These are phyloP conservation scores for Ustilago lituana DNA, from an alignment of 1,284 basidiomycete species.

Conservation along the genomic window DNA sequence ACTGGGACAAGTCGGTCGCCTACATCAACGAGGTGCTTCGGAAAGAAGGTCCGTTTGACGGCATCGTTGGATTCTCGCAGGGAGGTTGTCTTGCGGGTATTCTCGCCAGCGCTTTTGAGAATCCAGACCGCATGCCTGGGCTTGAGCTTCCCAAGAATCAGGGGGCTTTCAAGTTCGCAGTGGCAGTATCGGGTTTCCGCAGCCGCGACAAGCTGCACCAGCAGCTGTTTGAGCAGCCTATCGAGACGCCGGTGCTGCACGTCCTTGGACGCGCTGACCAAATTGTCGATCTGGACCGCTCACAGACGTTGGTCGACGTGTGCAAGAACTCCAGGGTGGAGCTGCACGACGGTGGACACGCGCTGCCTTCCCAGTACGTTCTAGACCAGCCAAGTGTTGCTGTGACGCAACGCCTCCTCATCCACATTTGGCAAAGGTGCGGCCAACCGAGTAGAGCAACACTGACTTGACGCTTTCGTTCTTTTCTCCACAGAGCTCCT, in stretches of 20 bases:
- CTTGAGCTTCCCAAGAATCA: slow-evolving; percentile 39
- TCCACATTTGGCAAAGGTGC: no score
- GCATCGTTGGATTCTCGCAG: slow-evolving; percentile 63
- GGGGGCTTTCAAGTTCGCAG: slow-evolving; percentile 56
- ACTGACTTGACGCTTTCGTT: not conserved
- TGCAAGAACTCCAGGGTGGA: slow-evolving; percentile 59
- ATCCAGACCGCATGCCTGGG: slow-evolving; percentile 50
- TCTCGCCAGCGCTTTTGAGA: slow-evolving; percentile 60
- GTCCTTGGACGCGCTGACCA: slow-evolving; percentile 56
- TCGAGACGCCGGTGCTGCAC: slow-evolving; percentile 59
- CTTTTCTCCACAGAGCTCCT: slow-evolving; percentile 41
- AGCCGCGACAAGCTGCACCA: slow-evolving; percentile 49
- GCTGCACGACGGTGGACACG: slow-evolving; percentile 64
- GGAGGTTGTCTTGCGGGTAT: slow-evolving; percentile 58
- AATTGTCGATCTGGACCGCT: slow-evolving; percentile 52
- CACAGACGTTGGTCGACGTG: slow-evolving; percentile 54
- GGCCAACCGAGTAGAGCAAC: no score
- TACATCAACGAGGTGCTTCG: slow-evolving; percentile 53
- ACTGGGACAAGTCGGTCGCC: slow-evolving; percentile 54
- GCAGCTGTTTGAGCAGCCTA: slow-evolving; percentile 50
- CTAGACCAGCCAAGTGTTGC: not conserved
- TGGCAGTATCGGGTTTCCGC: slow-evolving; percentile 63
- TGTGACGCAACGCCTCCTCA: not conserved
- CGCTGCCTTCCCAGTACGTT: slow-evolving; percentile 58
- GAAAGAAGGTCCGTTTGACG: slow-evolving; percentile 63